Evolutionary conservation across 176 grass and related monocot genomes (phyloP).

Genomic region (Dendrocalamus sinicus): DNA sequence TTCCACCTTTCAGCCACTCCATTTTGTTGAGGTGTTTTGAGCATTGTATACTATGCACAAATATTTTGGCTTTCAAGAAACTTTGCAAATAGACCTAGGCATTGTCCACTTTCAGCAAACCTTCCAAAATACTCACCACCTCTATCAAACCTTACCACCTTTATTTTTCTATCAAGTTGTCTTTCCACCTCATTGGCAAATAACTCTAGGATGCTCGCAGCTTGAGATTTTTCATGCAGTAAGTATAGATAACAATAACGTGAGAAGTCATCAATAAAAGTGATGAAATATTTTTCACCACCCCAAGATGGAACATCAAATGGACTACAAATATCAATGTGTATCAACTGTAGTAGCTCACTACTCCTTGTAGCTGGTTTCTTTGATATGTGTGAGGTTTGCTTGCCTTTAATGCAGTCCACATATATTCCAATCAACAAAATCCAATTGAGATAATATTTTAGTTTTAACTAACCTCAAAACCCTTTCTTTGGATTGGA

Average conservation of each 20-base stretch:
- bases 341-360: slow-evolving; percentile 37
- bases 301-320: background rate
- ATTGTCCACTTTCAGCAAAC: too few species aligned
- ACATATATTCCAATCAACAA: too few species aligned
- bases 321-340: slow-evolving; percentile 7
- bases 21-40: slow-evolving; percentile 29
- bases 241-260: background rate
- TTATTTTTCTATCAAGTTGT: too few species aligned
- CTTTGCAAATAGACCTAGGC: too few species aligned
- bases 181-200: too few species aligned
- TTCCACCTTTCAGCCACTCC: slow-evolving; percentile 30
- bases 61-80: background rate
- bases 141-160: too few species aligned
- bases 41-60: slow-evolving; percentile 28
- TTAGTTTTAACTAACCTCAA: background rate
- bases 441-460: too few species aligned
- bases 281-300: background rate
- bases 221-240: slow-evolving; percentile 43
- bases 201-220: background rate
- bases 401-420: too few species aligned
- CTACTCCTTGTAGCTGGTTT: background rate
- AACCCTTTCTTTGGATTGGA: slow-evolving; percentile 49
- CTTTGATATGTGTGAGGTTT: slow-evolving; percentile 29
- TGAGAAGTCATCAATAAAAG: background rate
- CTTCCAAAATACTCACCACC: too few species aligned